Percentiles rank a stretch among this genome's conserved stretches.
These are phyloP conservation scores for Boletus bicolor DNA, from an alignment of 768 basidiomycete species.

Conservation along the genomic window DNA sequence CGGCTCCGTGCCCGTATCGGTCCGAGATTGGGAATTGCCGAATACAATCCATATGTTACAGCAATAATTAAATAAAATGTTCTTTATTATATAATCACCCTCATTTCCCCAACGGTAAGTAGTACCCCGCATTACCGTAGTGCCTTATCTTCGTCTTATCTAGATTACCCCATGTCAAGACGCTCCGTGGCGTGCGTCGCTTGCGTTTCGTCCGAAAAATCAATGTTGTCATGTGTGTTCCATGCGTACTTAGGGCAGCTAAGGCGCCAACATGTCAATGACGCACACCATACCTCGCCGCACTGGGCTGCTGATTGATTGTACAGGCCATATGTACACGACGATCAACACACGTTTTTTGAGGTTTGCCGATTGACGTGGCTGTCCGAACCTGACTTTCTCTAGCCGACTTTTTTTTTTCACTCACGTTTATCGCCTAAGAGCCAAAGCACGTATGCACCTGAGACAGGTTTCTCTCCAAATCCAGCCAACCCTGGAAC, in stretches of 20 bases:
- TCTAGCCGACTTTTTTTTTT: background rate
- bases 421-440: background rate
- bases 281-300: conserved; percentile 5
- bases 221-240: conserved; percentile 5
- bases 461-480: background rate
- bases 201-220: conserved; percentile 8
- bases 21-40: conserved; percentile 23
- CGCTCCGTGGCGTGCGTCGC: background rate
- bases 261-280: background rate
- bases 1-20: conserved; percentile 27
- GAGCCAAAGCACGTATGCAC: background rate
- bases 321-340: background rate
- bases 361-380: conserved; percentile 2
- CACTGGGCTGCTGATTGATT: background rate
- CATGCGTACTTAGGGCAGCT: background rate
- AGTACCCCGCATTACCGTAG: conserved; percentile 22
- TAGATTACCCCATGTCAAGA: conserved; percentile 22
- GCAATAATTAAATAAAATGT: background rate
- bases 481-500: background rate
- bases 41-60: background rate
- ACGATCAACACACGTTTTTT: conserved; percentile 5
- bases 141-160: conserved; percentile 25
- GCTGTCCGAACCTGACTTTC: background rate
- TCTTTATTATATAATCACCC: conserved; percentile 11
- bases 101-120: background rate